phyloP scores from a whole-genome alignment of 2,329 filamentous ascomycete genomes.

The Leptosphaerulina australis region DNA sequence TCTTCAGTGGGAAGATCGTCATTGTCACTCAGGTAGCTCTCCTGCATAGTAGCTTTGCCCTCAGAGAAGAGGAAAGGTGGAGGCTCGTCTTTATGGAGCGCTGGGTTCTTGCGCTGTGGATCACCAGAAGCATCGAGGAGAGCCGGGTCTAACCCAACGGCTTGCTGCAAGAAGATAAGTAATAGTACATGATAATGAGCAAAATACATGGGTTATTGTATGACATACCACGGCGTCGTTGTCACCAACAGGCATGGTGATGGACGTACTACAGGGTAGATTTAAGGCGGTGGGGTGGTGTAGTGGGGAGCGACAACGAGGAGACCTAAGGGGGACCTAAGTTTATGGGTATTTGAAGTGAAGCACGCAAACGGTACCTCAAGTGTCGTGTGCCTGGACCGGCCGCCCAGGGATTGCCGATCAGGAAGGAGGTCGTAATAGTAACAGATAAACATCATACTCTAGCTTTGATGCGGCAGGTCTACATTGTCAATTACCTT shows the following conservation, averaged over 20 bases:
- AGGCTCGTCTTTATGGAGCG: slow-evolving; percentile 28
- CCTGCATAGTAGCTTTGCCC: slow-evolving; percentile 49
- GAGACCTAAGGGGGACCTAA: slow-evolving; percentile 14
- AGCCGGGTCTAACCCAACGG: slow-evolving; percentile 42
- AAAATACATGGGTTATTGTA: not conserved
- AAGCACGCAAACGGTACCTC: slow-evolving; percentile 21
- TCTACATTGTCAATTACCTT: slow-evolving; percentile 26
- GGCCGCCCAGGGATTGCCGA: slow-evolving; percentile 18
- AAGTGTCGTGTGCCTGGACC: slow-evolving; percentile 18
- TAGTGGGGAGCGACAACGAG: slow-evolving; percentile 23
- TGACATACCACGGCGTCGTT: slow-evolving; percentile 34
- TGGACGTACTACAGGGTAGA: slow-evolving; percentile 23
- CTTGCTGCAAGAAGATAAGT: slow-evolving; percentile 31
- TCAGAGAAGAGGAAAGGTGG: slow-evolving; percentile 41
- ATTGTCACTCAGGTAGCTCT: slow-evolving; percentile 34
- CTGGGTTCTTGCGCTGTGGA: slow-evolving; percentile 41
- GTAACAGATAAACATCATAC: slow-evolving; percentile 16
- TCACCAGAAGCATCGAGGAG: slow-evolving; percentile 44
- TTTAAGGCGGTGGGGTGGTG: slow-evolving; percentile 10
- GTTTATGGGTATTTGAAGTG: slow-evolving; percentile 17
- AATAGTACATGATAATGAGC: not conserved
- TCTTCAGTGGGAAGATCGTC: slow-evolving; percentile 43
- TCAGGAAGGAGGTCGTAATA: slow-evolving; percentile 28
- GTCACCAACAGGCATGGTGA: slow-evolving; percentile 35
- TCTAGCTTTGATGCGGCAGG: slow-evolving; percentile 22